Base-by-base conservation (phyloP, 139 green algal species). In the Desmodesmus armatus region DNA sequence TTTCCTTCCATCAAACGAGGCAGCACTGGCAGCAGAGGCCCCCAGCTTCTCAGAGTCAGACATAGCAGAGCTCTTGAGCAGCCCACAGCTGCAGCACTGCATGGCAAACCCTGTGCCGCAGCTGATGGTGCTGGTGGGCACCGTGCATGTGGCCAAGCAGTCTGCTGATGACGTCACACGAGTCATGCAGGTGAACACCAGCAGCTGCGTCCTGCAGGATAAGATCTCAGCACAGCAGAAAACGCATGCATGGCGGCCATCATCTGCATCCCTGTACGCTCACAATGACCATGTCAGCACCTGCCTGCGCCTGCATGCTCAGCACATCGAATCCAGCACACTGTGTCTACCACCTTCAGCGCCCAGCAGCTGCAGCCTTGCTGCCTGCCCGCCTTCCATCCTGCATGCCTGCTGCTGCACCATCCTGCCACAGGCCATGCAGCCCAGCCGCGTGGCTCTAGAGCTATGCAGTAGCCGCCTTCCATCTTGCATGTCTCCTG, bases 101-200 rank as follows among this genome's bases (percentile, higher is more conserved):
- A n/a, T 82, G 13, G 47, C 31, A 31, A 25, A 33, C 2, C 23
- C 47, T 29, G 23, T 71, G 5, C 55, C 76, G 29, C 55, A 71
- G 37, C 37, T 82, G 23, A 44, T 82, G 37, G 58, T 72, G 37
- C 39, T 82, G 5, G 7, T 82, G 27, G 76, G 76, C 37, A 82
- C 76, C 39, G 55, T 82, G 9, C 76, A 82, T 72, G 76, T 82
- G 23, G 44, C 51, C 35, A 82, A 71, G 25, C 76, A 82, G 76
- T 72, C 55, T 11, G 76, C 35, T 40, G 76, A 82, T 17, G 41
- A 82, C 13, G 76, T 82, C 35, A 82, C 53, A 37, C 37, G 55
- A 11, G 55, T 72, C 17, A n/a, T 82, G 7, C 41, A 43, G 76
- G 76, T 82, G 31, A 67, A 37, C 76, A 81, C 3, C 5, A 55